A percentile compares a stretch with the other conserved stretches of the same genome.
Evolutionary conservation across 805 yeast species (phyloP).

Genomic region (Metschnikowia proteae): DNA sequence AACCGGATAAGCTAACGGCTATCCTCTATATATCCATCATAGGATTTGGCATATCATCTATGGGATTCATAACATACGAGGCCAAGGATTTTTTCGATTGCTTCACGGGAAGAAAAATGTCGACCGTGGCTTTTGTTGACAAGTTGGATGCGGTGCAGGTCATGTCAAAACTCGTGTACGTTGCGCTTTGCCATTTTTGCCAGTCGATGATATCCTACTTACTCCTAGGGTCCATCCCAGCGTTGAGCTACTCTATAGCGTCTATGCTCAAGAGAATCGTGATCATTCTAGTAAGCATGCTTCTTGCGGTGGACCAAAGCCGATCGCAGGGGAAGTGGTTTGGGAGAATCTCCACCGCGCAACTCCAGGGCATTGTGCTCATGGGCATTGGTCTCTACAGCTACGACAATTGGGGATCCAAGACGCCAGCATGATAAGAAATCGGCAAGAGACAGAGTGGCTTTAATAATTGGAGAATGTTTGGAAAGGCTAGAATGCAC

Average conservation of each 20-base stretch:
- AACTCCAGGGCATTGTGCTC: slow-evolving; percentile 46
- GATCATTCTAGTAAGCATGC: slow-evolving; percentile 71
- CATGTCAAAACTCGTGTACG: slow-evolving; percentile 50
- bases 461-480: slow-evolving; percentile 18
- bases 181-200: slow-evolving; percentile 72
- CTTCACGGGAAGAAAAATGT: not conserved
- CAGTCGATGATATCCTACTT: slow-evolving; percentile 83
- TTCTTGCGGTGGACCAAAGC: slow-evolving; percentile 44
- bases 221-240: slow-evolving; percentile 73
- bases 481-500: slow-evolving; percentile 45
- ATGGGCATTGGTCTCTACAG: slow-evolving; percentile 56
- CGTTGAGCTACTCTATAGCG: slow-evolving; percentile 83
- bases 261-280: slow-evolving; percentile 86
- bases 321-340: slow-evolving; percentile 21
- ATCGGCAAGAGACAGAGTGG: not conserved
- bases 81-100: slow-evolving; percentile 29
- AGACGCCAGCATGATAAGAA: not conserved
- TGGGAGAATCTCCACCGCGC: slow-evolving; percentile 41
- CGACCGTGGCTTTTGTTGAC: slow-evolving; percentile 15
- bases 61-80: slow-evolving; percentile 68
- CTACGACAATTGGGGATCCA: slow-evolving; percentile 61
- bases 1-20: slow-evolving; percentile 79
- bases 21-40: slow-evolving; percentile 72
- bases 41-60: slow-evolving; percentile 69
- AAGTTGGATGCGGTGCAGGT: slow-evolving; percentile 25